Conservation (phyloP, 192 early-diverging fungal species). For the Mortierella antarctica region DNA sequence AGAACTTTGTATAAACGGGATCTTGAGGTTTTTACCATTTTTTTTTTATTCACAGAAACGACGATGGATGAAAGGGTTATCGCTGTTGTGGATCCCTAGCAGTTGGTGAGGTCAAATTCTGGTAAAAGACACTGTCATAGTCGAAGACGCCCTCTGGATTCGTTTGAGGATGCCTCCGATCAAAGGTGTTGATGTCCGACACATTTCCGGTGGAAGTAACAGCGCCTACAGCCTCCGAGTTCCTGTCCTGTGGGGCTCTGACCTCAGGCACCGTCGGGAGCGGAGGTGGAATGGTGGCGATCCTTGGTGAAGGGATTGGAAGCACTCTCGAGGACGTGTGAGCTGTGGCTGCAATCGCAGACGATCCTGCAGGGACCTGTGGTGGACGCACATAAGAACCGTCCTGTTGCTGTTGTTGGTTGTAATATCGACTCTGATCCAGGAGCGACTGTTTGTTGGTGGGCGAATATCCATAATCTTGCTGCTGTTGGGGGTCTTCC, state of each 20-base stretch:
- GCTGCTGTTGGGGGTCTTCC: not conserved
- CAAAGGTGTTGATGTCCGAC: slow-evolving; percentile 36
- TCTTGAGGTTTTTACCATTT: not conserved
- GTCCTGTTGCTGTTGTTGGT: not conserved
- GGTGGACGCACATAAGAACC: not conserved
- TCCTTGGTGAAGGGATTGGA: slow-evolving; percentile 1
- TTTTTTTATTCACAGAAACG: slow-evolving; percentile 2
- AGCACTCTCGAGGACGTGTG: not conserved
- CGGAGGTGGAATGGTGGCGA: slow-evolving; percentile 7
- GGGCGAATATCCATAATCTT: slow-evolving; percentile 27
- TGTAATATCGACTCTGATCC: slow-evolving; percentile 2
- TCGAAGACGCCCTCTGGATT: not conserved
- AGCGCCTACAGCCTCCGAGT: not conserved
- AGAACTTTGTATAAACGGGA: no score
- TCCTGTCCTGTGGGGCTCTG: slow-evolving; percentile 32
- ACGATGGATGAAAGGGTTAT: not conserved
- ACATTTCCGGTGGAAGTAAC: slow-evolving; percentile 17
- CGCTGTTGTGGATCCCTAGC: not conserved
- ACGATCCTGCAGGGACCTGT: not conserved
- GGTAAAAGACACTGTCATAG: slow-evolving; percentile 1
- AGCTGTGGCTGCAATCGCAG: not conserved
- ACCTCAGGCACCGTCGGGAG: not conserved
- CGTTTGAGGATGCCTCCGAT: slow-evolving; percentile 32
- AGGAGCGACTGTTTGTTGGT: slow-evolving; percentile 11
- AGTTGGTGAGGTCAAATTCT: not conserved